These are phyloP conservation scores for Vaccinium darrowii DNA, from an alignment of 148 eudicot species.

Conservation along the genomic window DNA sequence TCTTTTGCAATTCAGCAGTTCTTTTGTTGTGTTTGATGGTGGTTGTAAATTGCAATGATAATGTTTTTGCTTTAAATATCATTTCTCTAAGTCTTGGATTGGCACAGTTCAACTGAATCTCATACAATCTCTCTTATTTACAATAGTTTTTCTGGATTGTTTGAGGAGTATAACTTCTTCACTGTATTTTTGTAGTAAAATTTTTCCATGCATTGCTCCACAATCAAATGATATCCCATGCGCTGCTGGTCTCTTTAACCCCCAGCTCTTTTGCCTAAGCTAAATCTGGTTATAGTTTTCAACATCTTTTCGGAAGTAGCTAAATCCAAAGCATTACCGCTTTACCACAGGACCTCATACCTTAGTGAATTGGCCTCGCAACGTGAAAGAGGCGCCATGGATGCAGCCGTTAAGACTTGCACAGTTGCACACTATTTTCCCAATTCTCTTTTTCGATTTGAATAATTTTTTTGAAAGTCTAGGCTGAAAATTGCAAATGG, in stretches of 20 bases:
- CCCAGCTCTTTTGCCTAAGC: background rate
- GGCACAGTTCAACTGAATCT: background rate
- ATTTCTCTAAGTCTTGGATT: background rate
- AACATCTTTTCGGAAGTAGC: background rate
- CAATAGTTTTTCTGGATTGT: background rate
- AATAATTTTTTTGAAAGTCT: background rate
- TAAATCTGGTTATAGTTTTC: conserved; percentile 2
- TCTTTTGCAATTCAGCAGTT: background rate
- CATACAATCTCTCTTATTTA: background rate
- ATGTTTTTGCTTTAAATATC: background rate
- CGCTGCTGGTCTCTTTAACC: background rate
- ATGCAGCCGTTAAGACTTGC: background rate
- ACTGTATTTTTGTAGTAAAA: background rate
- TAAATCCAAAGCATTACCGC: background rate
- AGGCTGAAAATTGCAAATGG: background rate
- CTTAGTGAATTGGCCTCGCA: background rate
- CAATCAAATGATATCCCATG: background rate
- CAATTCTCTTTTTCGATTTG: background rate
- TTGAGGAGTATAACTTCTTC: background rate
- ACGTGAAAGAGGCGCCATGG: background rate
- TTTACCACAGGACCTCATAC: background rate
- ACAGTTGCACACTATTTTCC: background rate
- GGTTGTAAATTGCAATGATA: background rate
- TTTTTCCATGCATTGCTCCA: background rate
- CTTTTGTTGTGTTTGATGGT: background rate